Base-by-base conservation (phyloP, 2,329 filamentous ascomycete genomes). In the Fusarium nodosum region DNA sequence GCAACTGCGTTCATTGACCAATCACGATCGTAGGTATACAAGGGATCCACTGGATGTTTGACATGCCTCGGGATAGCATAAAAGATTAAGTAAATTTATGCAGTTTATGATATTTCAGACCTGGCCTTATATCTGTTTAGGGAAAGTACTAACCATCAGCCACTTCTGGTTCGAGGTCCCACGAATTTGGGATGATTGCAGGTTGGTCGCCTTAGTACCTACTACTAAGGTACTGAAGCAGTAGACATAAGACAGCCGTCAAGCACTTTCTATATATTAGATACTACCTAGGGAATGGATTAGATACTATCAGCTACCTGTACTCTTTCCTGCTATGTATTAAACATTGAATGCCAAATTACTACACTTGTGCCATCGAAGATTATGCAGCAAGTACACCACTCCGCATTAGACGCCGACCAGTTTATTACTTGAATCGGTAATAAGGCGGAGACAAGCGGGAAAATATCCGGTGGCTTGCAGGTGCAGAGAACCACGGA, bases 1-100 rank as follows among this genome's bases (percentile, higher is more conserved):
- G 22, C 5, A 59, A 54, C n/a, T 53, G n/a, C 47, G 41, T 20
- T 46, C n/a, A 57, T 65, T 60, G 64, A 24, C 57, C 66, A 73
- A 74, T 74, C 59, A 61, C 2, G 16, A 10, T 9, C 7, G 7
- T 8, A 3, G 12, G 5, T 20, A 1, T n/a, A 30, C 18, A 9
- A n/a, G 7, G 16, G 38, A 42, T 50, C 52, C 51, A 26, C 53
- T 12, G 22, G 11, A 22, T 24, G 24, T 41, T 52, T 28, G 34
- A 30, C 26, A 33, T n/a, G 39, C 63, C 60, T 59, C 53, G 63
- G 47, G 33, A 39, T 28, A 9, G 15, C 6, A 28, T 13, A 20
- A 51, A 12, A 9, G 18, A 41, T n/a, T 5, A 36, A 26, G 41
- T 41, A 39, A 39, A 4, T 20, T 30, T 26, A 36, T 24, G 4